Base-by-base conservation (phyloP, 2,329 filamentous ascomycete genomes). In the Fusarium verticillioides region DNA sequence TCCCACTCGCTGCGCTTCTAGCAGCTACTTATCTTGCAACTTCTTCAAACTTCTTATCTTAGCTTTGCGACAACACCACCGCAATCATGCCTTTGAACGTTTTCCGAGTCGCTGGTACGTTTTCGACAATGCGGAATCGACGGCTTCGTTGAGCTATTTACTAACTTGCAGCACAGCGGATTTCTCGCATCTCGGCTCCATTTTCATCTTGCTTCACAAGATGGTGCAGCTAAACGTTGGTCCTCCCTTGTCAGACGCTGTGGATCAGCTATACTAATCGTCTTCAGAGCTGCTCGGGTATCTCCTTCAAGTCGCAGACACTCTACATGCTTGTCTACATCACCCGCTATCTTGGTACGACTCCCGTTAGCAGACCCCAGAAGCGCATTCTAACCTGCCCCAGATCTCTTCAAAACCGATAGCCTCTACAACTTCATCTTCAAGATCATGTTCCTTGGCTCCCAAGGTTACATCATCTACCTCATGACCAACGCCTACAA, bases 241-340 rank as follows among this genome's bases (percentile, higher is more conserved):
- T 66, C 59, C 44, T 19, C 36, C 72, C 72, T 70, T 63, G 39
- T 52, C 69, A 57, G 42, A 46, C 40, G 34, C 26, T 34, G 57
- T 42, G 32, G 40, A 63, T 58, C 52, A 47, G 54, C 52, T 69
- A 78, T 68, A 78, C 79, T 70, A 42, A 68, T 30, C 52, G 34
- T 36, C 53, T 62, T n/a, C 81, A 98, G 96, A 98, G 95, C 87
- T 97, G 95, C 82, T 92, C 96, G 46, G 96, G 96, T 78, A 96
- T 99, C 84, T 99, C 96, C 21, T 98, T 99, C 89, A 99, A 99
- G 83, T 98, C 96, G 70, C 96, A 99, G 88, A 94, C 92, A 57
- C 89, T 99, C 64, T 99, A 99, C 84, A 87, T 98, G 76, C 86
- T 97, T 49, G 96, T 99, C 78, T 99, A 99, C 84, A 82, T 97